Percentiles rank a stretch among this genome's conserved stretches.
Evolutionary conservation across 2,329 filamentous ascomycete species (phyloP).

Genomic region (Trichoderma aggressivum): DNA sequence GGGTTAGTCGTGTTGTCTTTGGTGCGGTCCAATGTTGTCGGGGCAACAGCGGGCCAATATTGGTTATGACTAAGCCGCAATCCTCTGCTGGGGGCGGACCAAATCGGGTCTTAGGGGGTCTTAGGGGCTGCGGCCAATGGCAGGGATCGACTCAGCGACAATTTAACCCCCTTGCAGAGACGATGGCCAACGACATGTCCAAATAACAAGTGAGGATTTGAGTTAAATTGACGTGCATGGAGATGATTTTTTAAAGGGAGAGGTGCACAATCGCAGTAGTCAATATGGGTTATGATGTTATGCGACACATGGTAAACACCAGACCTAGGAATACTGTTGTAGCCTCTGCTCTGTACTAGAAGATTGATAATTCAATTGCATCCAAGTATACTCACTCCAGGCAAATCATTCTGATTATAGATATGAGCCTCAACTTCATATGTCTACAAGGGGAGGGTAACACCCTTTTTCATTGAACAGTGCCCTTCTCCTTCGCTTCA

Average conservation of each 20-base stretch:
- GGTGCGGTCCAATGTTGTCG: conserved; percentile 15
- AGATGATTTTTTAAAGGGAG: background rate
- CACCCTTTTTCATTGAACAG: background rate
- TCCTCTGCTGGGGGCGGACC: background rate
- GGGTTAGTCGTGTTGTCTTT: conserved; percentile 1
- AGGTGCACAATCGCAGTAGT: background rate
- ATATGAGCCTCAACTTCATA: too few relatives aligned
- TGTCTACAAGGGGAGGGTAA: too few relatives aligned
- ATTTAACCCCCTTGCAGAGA: background rate
- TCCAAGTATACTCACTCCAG: background rate
- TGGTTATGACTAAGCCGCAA: background rate
- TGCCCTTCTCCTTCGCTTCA: background rate
- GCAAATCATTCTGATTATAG: background rate
- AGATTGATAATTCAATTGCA: background rate
- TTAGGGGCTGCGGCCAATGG: background rate
- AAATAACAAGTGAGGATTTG: background rate
- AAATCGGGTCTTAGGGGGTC: background rate
- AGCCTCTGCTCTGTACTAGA: background rate
- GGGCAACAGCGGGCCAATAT: background rate
- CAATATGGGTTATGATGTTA: background rate
- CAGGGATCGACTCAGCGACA: background rate
- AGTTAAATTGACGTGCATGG: background rate
- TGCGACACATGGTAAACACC: background rate
- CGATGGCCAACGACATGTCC: background rate
- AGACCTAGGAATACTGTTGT: background rate